Evolutionary conservation across 108 stramenopile genomes (phyloP).

Genomic region (Cyclotella cryptica): DNA sequence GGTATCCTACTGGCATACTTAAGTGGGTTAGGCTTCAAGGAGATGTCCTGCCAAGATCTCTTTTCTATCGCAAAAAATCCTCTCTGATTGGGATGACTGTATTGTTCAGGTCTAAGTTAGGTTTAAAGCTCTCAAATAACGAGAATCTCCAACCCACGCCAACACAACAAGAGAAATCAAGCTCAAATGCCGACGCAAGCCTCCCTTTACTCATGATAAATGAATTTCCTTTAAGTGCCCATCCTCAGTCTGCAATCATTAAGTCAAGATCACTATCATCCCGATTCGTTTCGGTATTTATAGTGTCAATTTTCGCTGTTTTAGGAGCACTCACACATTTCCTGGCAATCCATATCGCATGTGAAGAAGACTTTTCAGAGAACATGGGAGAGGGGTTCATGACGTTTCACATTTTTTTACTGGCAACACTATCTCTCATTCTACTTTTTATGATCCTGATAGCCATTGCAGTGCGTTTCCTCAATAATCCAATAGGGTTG

Average conservation of each 20-base stretch:
- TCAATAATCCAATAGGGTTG: background rate
- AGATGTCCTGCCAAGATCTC: slow-evolving; percentile 16
- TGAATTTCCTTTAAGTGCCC: slow-evolving; percentile 7
- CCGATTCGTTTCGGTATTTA: background rate
- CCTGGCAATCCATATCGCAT: slow-evolving; percentile 8
- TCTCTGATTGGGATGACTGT: slow-evolving; percentile 13
- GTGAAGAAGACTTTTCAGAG: background rate
- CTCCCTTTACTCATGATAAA: slow-evolving; percentile 3
- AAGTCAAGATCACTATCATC: slow-evolving; percentile 8
- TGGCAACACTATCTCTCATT: background rate
- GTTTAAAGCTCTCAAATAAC: background rate
- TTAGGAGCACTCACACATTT: background rate
- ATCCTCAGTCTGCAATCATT: slow-evolving; percentile 10
- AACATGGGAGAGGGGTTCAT: background rate
- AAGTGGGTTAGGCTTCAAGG: slow-evolving; percentile 13
- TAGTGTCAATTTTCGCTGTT: slow-evolving; percentile 1
- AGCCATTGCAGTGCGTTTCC: background rate
- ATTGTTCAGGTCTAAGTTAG: background rate
- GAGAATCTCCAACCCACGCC: background rate
- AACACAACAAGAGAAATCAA: slow-evolving; percentile 7
- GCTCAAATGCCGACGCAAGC: background rate
- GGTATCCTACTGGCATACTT: background rate
- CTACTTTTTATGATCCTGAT: background rate
- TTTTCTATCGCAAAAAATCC: background rate
- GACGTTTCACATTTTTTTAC: background rate